Evolutionary conservation across 805 yeast species (phyloP).

Genomic region (Millerozyma miso): DNA sequence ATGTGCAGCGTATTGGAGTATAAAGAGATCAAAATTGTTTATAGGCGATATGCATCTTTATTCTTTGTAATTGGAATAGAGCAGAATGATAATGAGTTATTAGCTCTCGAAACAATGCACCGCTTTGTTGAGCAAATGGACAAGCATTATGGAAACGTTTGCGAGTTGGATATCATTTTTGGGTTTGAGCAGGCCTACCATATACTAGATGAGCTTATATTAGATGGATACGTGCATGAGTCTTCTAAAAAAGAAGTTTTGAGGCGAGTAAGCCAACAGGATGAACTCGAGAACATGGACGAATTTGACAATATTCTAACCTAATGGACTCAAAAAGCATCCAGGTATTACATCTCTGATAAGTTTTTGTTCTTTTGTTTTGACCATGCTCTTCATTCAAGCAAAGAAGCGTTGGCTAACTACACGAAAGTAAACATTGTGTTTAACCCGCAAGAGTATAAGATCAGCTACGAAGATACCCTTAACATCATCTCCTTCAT

Average conservation of each 20-base stretch:
- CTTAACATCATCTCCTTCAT: no score
- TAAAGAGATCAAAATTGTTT: conserved; percentile 78
- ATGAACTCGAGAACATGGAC: conserved; percentile 78
- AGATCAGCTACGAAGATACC: no score
- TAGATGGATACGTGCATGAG: conserved; percentile 87
- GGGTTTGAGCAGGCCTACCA: conserved; percentile 93
- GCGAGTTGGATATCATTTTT: conserved; percentile 94
- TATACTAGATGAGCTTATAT: conserved; percentile 80
- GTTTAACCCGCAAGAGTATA: no score
- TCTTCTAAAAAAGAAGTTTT: conserved; percentile 76
- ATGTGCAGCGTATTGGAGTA: conserved; percentile 95
- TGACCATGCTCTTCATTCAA: no score
- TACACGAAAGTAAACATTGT: no score
- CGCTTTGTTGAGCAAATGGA: conserved; percentile 97
- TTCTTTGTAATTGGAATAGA: conserved; percentile 88
- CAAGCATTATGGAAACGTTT: conserved; percentile 89
- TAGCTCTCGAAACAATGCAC: conserved; percentile 83
- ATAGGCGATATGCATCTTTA: conserved; percentile 88
- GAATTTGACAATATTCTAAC: conserved; percentile 43
- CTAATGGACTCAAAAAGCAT: conserved; percentile 7
- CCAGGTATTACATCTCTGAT: no score
- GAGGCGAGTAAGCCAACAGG: conserved; percentile 75
- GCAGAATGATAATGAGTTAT: conserved; percentile 77
- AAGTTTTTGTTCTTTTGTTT: no score
- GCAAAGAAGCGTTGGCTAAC: no score